Percentiles rank a stretch among this genome's conserved stretches.
These are phyloP conservation scores for Irpex sp. DNA, from an alignment of 1,284 basidiomycete genomes.

Conservation along the genomic window DNA sequence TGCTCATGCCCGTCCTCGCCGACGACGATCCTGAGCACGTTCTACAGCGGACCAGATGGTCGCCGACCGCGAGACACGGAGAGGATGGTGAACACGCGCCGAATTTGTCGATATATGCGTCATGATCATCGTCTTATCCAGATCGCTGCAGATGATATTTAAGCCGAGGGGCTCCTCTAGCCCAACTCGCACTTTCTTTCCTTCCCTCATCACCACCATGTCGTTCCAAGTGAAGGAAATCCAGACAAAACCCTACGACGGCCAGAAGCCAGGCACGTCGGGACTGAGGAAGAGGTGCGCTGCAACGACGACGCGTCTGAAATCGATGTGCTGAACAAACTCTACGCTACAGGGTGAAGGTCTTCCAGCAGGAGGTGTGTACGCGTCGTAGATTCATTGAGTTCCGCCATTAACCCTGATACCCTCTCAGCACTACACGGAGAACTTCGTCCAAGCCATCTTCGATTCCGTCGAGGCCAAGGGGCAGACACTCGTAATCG, in stretches of 20 bases:
- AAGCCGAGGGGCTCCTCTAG: neutral
- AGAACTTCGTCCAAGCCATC: constrained; percentile 97
- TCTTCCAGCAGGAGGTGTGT: constrained; percentile 85
- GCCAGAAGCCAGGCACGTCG: constrained; percentile 94
- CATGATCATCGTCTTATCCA: constrained; percentile 3
- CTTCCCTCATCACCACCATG: constrained; percentile 30
- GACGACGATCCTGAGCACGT: constrained; percentile 1
- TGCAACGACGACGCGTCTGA: constrained; percentile 13
- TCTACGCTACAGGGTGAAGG: constrained; percentile 67
- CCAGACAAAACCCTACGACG: constrained; percentile 75
- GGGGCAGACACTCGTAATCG: constrained; percentile 89
- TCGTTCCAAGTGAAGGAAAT: constrained; percentile 54
- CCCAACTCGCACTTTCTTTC: constrained; percentile 5
- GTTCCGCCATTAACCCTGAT: neutral
- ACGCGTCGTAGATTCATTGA: constrained; percentile 11
- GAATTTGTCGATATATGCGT: constrained; percentile 1
- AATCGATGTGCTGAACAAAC: constrained; percentile 9
- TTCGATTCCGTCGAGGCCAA: constrained; percentile 85
- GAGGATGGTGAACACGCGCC: neutral
- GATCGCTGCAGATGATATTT: constrained; percentile 1
- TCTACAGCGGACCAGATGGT: neutral
- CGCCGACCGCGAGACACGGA: neutral
- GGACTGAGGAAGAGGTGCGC: constrained; percentile 87
- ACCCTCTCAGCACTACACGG: constrained; percentile 82
- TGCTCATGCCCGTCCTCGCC: neutral